Conservation (phyloP, 306 rosid genomes). For the Cucurbita argyrosperma region DNA sequence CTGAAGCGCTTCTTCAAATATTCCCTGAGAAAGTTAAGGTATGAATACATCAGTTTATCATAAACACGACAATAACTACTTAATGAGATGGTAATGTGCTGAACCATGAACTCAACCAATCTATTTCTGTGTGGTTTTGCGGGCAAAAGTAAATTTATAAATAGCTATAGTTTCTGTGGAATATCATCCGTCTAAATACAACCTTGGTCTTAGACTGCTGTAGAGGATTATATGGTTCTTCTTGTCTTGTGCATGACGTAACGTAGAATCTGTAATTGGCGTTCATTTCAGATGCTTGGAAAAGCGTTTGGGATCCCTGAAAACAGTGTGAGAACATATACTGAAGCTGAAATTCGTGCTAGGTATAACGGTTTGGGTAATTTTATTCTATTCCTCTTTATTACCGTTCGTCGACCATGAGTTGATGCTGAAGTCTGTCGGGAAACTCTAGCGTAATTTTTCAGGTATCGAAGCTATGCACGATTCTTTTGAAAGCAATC, state of each 20-base stretch:
- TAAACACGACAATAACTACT: neutral
- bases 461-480: constrained; percentile 91
- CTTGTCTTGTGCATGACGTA: neutral
- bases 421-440: constrained; percentile 16
- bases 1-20: constrained; percentile 87
- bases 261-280: neutral
- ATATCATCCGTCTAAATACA: neutral
- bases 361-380: constrained; percentile 35
- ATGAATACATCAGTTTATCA: constrained; percentile 9
- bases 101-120: neutral
- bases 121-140: neutral
- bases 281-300: constrained; percentile 54
- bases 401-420: neutral
- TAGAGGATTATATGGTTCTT: neutral
- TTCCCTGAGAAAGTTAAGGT: constrained; percentile 94
- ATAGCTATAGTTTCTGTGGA: neutral
- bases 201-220: neutral
- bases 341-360: constrained; percentile 95
- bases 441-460: constrained; percentile 57
- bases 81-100: neutral
- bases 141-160: neutral
- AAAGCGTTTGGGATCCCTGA: constrained; percentile 85
- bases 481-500: constrained; percentile 70
- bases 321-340: constrained; percentile 66
- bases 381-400: constrained; percentile 1